Evolutionary conservation across 2,329 filamentous ascomycete species (phyloP).

Genomic region (Gremmenia infestans): DNA sequence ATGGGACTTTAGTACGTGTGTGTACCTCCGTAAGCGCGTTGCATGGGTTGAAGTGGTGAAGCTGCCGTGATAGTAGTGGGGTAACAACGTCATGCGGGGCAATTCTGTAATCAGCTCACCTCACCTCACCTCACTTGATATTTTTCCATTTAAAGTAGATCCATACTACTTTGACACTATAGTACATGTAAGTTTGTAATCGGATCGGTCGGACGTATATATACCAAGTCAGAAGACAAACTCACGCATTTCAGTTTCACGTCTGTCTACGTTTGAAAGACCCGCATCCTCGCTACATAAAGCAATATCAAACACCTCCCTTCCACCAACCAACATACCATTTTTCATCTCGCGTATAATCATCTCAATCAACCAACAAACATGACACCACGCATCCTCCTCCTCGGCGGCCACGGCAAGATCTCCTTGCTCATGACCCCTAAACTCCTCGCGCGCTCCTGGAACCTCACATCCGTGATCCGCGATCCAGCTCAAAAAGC

Average conservation of each 20-base stretch:
- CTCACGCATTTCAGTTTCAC: too few species aligned
- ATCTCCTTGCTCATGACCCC: slow-evolving; percentile 70
- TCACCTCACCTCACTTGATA: too few species aligned
- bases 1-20: not conserved
- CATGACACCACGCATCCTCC: slow-evolving; percentile 20
- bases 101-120: not conserved
- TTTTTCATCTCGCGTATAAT: not conserved
- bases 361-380: not conserved
- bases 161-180: too few species aligned
- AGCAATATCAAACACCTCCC: not conserved
- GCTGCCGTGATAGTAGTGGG: not conserved
- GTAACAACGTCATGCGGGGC: not conserved
- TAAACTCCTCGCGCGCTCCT: slow-evolving; percentile 66
- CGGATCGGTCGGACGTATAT: too few species aligned
- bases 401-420: slow-evolving; percentile 80
- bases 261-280: too few species aligned
- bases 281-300: too few species aligned
- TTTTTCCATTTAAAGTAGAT: too few species aligned
- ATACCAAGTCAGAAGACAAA: too few species aligned
- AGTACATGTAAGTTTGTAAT: too few species aligned
- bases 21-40: not conserved
- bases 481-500: slow-evolving; percentile 64
- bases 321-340: not conserved
- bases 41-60: too few species aligned
- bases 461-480: slow-evolving; percentile 75